These are phyloP conservation scores for Phytophthora rubi DNA, from an alignment of 352 stramenopile species.

Conservation along the genomic window DNA sequence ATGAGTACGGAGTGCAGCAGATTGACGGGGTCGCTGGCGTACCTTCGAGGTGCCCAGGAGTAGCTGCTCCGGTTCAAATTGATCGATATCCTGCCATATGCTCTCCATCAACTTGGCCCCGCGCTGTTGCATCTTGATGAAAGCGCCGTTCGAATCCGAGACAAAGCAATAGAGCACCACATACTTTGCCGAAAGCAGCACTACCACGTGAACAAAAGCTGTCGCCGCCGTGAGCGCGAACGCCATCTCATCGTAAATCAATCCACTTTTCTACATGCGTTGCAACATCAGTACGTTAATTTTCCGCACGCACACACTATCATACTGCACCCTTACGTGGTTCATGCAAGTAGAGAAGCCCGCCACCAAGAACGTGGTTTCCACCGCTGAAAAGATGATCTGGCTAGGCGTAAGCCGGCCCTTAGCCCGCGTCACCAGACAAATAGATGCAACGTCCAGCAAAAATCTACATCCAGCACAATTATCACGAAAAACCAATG, in stretches of 20 bases:
- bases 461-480: constrained; percentile 5
- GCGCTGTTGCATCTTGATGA: constrained; percentile 21
- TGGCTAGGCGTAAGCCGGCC: constrained; percentile 20
- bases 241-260: constrained; percentile 51
- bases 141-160: constrained; percentile 19
- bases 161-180: constrained; percentile 30
- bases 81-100: constrained; percentile 34
- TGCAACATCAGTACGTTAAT: constrained; percentile 8
- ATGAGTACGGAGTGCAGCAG: neutral
- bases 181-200: constrained; percentile 41
- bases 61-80: constrained; percentile 29
- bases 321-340: constrained; percentile 10
- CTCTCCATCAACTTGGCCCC: constrained; percentile 26
- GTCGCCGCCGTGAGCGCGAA: constrained; percentile 40
- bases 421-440: constrained; percentile 15
- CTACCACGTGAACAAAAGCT: constrained; percentile 38
- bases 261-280: constrained; percentile 16
- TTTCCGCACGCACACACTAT: neutral
- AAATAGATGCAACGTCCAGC: constrained; percentile 36
- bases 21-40: neutral
- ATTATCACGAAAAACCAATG: neutral
- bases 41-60: constrained; percentile 27
- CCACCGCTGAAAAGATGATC: constrained; percentile 30
- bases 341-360: constrained; percentile 48
- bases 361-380: constrained; percentile 36